Conservation (phyloP, 106 monocot genomes). For the Phalaenopsis equestris region DNA sequence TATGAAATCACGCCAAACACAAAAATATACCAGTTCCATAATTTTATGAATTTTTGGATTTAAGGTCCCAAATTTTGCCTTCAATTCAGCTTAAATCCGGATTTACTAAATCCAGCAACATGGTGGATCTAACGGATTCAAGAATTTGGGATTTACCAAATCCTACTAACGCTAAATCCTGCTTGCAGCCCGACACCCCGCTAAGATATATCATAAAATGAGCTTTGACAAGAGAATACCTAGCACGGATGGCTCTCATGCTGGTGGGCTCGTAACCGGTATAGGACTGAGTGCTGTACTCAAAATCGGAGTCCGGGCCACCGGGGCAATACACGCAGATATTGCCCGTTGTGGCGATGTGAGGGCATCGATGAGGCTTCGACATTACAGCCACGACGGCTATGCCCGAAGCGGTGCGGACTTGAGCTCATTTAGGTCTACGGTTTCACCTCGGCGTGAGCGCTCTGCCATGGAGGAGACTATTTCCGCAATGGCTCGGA, state of each 20-base stretch:
- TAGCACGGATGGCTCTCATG: conserved; percentile 95
- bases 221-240: conserved; percentile 28
- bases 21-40: too few relatives aligned
- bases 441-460: conserved; percentile 77
- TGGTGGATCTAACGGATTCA: too few relatives aligned
- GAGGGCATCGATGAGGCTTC: conserved; percentile 96
- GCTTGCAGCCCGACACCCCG: too few relatives aligned
- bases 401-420: conserved; percentile 95
- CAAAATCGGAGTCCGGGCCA: conserved; percentile 96
- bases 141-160: too few relatives aligned
- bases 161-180: too few relatives aligned
- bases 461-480: conserved; percentile 89
- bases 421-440: conserved; percentile 98
- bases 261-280: conserved; percentile 99
- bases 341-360: conserved; percentile 93
- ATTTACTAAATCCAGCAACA: too few relatives aligned
- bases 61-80: too few relatives aligned
- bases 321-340: conserved; percentile 99
- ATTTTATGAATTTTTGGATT: too few relatives aligned
- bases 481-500: conserved; percentile 97
- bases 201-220: neutral
- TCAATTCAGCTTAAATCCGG: too few relatives aligned
- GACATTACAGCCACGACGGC: conserved; percentile 99
- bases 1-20: too few relatives aligned
- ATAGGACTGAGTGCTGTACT: conserved; percentile 99